phyloP scores from a whole-genome alignment of 257 asterid genomes.

The Paulownia fortunei region DNA sequence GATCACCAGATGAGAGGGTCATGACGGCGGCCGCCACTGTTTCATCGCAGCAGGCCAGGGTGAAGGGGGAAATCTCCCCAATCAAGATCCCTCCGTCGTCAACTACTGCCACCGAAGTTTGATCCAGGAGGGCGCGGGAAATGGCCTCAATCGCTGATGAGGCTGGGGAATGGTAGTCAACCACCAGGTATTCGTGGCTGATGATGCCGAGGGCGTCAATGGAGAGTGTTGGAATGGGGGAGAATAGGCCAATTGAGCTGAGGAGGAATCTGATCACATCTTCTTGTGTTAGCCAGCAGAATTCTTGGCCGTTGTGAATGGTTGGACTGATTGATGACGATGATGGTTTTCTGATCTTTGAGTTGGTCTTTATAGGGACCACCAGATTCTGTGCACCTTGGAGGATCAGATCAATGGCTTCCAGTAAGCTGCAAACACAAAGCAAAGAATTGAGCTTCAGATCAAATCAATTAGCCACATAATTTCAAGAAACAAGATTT shows the following conservation, averaged over 20 bases:
- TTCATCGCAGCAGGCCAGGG: conserved; percentile 61
- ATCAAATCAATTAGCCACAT: neutral
- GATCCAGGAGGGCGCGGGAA: conserved; percentile 42
- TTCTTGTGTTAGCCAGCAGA: conserved; percentile 83
- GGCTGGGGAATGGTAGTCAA: conserved; percentile 64
- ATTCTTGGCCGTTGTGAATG: conserved; percentile 61
- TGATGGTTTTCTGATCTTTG: conserved; percentile 31
- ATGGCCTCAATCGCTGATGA: conserved; percentile 46
- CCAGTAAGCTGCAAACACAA: conserved; percentile 59
- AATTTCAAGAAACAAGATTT: neutral
- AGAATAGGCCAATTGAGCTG: conserved; percentile 67
- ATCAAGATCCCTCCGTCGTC: conserved; percentile 51
- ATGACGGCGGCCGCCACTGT: conserved; percentile 65
- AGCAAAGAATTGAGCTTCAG: neutral
- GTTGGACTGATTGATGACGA: conserved; percentile 39
- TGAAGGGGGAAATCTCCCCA: conserved; percentile 74
- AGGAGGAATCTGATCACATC: conserved; percentile 69
- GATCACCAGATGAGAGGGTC: conserved; percentile 74
- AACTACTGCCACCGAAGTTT: conserved; percentile 69
- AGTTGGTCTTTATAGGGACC: conserved; percentile 40
- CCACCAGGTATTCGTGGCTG: conserved; percentile 37
- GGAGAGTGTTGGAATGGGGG: conserved; percentile 65
- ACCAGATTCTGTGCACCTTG: conserved; percentile 66
- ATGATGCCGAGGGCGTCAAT: conserved; percentile 60
- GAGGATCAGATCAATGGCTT: conserved; percentile 69